Base-by-base conservation (phyloP, 805 yeast species). In the Cephaloascus albidus region DNA sequence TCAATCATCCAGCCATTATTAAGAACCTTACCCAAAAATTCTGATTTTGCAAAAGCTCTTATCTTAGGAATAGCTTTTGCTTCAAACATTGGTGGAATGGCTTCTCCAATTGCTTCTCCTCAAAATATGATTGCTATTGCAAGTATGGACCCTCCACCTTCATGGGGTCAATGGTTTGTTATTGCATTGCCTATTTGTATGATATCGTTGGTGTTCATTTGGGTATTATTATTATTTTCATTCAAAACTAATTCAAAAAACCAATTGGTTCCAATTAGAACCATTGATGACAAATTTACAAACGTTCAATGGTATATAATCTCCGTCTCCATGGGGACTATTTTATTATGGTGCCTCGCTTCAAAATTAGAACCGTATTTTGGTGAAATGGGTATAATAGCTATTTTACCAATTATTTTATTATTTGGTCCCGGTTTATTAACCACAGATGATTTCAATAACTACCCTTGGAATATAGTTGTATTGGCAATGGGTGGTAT, bases 401-500 rank as follows among this genome's bases (percentile, higher is more conserved):
- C 97, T 0, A 71, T 93, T 40, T 72, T 89, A 15, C 97, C 98
- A 10, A 74, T 90, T 52, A 72, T 88, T n/a, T 61, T 87, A n/a
- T 81, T 90, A 53, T 90, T 90, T 54, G 97, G 96, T 4, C 77
- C 96, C 0, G 96, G 97, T 1, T 61, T 89, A 16, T 65, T 90
- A 43, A 77, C 84, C 6, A 81, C 88, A 1, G 96, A 89, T 41
- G 98, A 90, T 55, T 88, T 90, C 60, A 90, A 93, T 61, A 90
- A 87, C 57, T 90, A 90, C 57, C 79, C 95, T 46, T 90, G 98
- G 98, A 88, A 95, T 3, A 93, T 90, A 50, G 93, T 93, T 8
- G 78, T 90, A 35, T 69, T 90, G 45, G 97, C 97, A 3, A 93
- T 90, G 98, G 98, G 98, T 26, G 98, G 98, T 45, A 76, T 90